These are phyloP conservation scores for Microcos paniculata DNA, from an alignment of 345 rosid genomes.

Conservation along the genomic window DNA sequence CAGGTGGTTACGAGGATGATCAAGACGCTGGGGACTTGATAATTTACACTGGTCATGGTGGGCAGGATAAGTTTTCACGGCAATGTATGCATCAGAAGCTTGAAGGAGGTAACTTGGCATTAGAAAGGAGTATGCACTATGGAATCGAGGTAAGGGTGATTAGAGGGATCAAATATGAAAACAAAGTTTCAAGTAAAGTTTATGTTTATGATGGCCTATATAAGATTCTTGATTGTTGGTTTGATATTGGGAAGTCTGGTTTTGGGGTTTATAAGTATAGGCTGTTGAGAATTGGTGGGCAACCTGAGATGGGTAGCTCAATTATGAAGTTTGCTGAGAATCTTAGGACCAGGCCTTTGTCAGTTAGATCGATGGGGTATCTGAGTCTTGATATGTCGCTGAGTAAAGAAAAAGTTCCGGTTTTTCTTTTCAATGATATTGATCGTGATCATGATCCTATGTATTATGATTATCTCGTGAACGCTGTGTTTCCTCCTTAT, in stretches of 20 bases:
- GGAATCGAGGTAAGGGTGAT: conserved; percentile 85
- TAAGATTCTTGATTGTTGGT: conserved; percentile 81
- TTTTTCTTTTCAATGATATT: conserved; percentile 72
- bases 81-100: conserved; percentile 76
- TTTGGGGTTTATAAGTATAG: conserved; percentile 82
- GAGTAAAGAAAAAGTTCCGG: conserved; percentile 59
- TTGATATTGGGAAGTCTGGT: conserved; percentile 88
- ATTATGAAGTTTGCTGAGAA: conserved; percentile 60
- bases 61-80: conserved; percentile 64
- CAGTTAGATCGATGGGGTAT: conserved; percentile 71
- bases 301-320: conserved; percentile 78
- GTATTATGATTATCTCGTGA: conserved; percentile 70
- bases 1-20: conserved; percentile 90
- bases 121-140: conserved; percentile 81
- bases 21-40: conserved; percentile 72
- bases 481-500: conserved; percentile 61
- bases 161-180: conserved; percentile 67
- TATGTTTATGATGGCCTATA: conserved; percentile 91
- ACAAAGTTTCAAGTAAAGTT: conserved; percentile 45
- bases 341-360: conserved; percentile 53
- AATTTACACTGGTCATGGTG: conserved; percentile 85
- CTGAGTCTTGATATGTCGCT: conserved; percentile 71
- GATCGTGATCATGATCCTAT: conserved; percentile 79
- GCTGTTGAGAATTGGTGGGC: conserved; percentile 76
- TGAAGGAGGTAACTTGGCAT: conserved; percentile 85